Evolutionary conservation across 768 basidiomycete genomes (phyloP).

Genomic region (Pisolithus orientalis): DNA sequence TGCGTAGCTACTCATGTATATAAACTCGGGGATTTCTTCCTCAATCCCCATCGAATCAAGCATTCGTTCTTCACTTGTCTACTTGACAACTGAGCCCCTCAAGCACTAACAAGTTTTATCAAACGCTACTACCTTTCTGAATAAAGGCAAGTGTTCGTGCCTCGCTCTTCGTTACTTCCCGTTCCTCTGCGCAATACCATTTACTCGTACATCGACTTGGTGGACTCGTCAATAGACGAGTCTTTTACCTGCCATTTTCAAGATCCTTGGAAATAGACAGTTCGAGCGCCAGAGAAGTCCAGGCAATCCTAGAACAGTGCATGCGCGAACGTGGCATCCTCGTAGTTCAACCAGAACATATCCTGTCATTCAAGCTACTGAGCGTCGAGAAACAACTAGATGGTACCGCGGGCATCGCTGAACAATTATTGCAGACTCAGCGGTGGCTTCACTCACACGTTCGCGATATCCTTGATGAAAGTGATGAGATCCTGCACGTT

Average conservation of each 20-base stretch:
- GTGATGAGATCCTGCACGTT: constrained; percentile 36
- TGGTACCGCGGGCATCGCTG: constrained; percentile 8
- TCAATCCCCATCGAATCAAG: no score
- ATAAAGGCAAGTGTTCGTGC: no score
- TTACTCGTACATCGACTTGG: constrained; percentile 25
- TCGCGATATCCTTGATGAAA: constrained; percentile 18
- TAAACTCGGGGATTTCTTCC: no score
- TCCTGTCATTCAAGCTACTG: constrained; percentile 43
- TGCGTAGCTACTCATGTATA: no score
- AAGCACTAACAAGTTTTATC: no score
- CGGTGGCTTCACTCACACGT: constrained; percentile 14
- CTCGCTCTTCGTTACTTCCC: no score
- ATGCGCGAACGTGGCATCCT: constrained; percentile 32
- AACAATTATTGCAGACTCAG: constrained; percentile 14
- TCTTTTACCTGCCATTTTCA: constrained; percentile 28
- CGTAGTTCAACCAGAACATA: constrained; percentile 45
- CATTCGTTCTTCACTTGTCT: no score
- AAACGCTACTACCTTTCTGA: no score
- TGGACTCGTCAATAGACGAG: constrained; percentile 27
- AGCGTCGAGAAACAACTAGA: constrained; percentile 22
- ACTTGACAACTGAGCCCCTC: no score
- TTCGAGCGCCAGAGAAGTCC: constrained; percentile 15
- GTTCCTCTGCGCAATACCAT: no score
- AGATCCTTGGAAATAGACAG: constrained; percentile 13
- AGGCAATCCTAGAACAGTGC: constrained; percentile 24